Conservation (phyloP, 108 stramenopile species). For the Pseudonitzschia multiseries region DNA sequence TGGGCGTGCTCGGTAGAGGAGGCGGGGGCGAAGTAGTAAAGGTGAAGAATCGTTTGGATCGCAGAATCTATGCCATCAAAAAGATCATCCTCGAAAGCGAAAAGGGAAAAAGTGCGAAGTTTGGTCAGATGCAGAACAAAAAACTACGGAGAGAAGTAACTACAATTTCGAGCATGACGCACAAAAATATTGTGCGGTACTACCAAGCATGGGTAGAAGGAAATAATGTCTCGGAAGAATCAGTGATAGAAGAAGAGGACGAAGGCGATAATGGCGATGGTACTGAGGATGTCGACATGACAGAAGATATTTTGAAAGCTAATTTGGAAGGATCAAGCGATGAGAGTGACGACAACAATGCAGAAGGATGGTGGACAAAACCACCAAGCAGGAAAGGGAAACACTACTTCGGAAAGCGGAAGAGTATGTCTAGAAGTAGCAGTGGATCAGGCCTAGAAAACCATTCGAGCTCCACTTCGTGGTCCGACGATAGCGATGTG, state of each 20-base stretch:
- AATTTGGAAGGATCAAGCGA: constrained; percentile 21
- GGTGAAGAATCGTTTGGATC: constrained; percentile 77
- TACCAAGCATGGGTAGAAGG: constrained; percentile 81
- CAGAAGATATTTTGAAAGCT: constrained; percentile 17
- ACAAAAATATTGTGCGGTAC: constrained; percentile 80
- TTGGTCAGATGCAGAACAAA: constrained; percentile 61
- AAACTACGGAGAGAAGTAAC: constrained; percentile 80
- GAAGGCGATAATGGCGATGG: constrained; percentile 13
- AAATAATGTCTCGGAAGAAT: constrained; percentile 6
- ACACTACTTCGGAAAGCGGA: not conserved
- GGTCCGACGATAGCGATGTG: constrained; percentile 11
- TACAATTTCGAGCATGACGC: constrained; percentile 84
- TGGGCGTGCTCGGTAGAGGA: constrained; percentile 73
- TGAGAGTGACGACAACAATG: constrained; percentile 44
- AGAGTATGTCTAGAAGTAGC: not conserved
- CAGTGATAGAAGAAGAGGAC: constrained; percentile 19
- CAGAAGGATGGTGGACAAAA: constrained; percentile 46
- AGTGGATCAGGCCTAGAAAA: not conserved
- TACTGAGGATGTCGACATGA: constrained; percentile 7
- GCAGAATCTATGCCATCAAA: constrained; percentile 79
- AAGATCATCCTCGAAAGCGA: constrained; percentile 73
- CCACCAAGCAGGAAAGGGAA: constrained; percentile 13
- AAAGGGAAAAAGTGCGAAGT: constrained; percentile 41
- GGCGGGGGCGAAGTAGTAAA: constrained; percentile 86
- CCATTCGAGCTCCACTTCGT: not conserved